A percentile compares a stretch with the other conserved stretches of the same genome.
Conservation (phyloP, 345 rosid species). For the Pugionium dolabratum region DNA sequence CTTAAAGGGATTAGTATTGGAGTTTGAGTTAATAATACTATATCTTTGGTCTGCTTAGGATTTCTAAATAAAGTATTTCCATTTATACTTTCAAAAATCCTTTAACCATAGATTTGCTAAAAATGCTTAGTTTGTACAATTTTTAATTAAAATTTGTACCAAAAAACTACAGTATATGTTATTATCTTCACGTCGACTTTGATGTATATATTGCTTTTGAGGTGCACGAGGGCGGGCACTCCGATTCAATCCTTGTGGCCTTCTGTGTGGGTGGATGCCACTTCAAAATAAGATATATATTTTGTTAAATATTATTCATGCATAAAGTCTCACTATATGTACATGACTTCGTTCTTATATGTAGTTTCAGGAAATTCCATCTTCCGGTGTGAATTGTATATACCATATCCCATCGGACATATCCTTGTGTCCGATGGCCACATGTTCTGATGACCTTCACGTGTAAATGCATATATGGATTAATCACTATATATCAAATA, state of each 20-base stretch:
- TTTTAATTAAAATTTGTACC: not conserved
- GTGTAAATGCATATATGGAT: not conserved
- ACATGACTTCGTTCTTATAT: not conserved
- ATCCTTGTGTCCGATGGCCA: not conserved
- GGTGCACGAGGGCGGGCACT: conserved; percentile 39
- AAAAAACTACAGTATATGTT: not conserved
- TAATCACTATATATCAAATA: not conserved
- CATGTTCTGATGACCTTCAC: not conserved
- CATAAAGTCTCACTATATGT: too few relatives aligned
- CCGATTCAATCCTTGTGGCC: conserved; percentile 39
- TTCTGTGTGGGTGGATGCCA: conserved; percentile 21
- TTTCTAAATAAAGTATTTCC: conserved; percentile 33
- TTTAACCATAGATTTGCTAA: conserved; percentile 29
- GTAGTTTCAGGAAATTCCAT: too few relatives aligned
- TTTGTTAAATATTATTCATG: not conserved
- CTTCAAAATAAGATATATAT: conserved; percentile 8
- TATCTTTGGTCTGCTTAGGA: conserved; percentile 21
- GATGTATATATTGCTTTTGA: conserved; percentile 23
- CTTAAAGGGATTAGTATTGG: conserved; percentile 30
- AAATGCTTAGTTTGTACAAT: conserved; percentile 17
- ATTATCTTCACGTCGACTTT: conserved; percentile 8
- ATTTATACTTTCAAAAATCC: conserved; percentile 28
- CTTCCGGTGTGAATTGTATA: too few relatives aligned
- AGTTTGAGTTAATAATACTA: conserved; percentile 15
- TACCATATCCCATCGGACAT: not conserved